Percentiles rank a stretch among this genome's conserved stretches.
These are phyloP conservation scores for Suhomyces chickasaworum DNA, from an alignment of 1,139 yeast genomes.

Conservation along the genomic window DNA sequence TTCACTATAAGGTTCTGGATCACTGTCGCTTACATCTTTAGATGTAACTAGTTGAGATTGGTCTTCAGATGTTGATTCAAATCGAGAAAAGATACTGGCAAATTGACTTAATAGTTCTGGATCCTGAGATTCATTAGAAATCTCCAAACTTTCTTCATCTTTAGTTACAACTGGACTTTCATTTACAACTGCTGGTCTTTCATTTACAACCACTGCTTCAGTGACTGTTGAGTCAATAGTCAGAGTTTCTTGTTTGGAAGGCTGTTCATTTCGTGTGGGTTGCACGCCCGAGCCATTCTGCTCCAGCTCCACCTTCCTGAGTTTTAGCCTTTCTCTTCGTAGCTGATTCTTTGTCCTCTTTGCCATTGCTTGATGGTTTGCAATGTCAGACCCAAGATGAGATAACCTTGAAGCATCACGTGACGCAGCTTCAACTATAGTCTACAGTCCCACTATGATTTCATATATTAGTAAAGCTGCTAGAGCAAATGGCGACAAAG, in stretches of 20 bases:
- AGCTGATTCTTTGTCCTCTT: constrained; percentile 61
- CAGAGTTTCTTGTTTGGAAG: background rate
- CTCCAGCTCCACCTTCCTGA: constrained; percentile 35
- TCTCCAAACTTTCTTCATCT: too few relatives aligned
- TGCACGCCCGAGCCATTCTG: background rate
- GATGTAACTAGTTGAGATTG: constrained; percentile 17
- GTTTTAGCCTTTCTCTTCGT: constrained; percentile 62
- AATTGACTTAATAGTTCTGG: constrained; percentile 31
- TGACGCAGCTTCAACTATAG: background rate
- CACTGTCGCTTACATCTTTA: constrained; percentile 3
- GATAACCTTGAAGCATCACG: background rate
- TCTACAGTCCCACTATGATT: too few relatives aligned
- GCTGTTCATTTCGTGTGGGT: background rate
- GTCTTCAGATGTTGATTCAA: constrained; percentile 33
- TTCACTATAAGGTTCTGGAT: constrained; percentile 15
- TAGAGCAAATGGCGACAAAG: too few relatives aligned
- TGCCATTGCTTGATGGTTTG: background rate
- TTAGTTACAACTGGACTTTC: too few relatives aligned
- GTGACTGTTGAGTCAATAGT: too few relatives aligned
- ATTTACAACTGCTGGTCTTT: background rate
- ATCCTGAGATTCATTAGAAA: background rate
- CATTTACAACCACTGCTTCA: too few relatives aligned
- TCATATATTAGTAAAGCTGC: too few relatives aligned
- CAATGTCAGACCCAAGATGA: background rate
- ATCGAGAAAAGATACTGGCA: constrained; percentile 44